Evolutionary conservation across 257 asterid genomes (phyloP).

Genomic region (Schizonepeta tenuifolia): DNA sequence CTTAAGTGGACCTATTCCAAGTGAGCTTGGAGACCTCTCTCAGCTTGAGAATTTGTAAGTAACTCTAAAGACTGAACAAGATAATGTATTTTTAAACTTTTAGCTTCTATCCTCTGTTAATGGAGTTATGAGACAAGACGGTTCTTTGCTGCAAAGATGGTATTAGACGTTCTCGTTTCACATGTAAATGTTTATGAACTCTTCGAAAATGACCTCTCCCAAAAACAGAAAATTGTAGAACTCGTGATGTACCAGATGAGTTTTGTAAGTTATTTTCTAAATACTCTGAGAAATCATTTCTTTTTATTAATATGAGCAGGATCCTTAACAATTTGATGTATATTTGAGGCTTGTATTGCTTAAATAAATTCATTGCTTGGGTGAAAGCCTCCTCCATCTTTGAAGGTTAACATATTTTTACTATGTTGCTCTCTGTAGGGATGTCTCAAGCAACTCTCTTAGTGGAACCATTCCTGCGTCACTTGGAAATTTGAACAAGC

Average conservation of each 20-base stretch:
- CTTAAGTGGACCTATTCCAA: slow-evolving; percentile 78
- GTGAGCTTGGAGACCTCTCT: slow-evolving; percentile 71
- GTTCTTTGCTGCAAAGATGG: slow-evolving; percentile 9
- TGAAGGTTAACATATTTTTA: slow-evolving; percentile 26
- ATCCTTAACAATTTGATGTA: slow-evolving; percentile 17
- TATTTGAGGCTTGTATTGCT: slow-evolving; percentile 25
- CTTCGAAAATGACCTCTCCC: background rate
- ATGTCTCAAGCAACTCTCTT: slow-evolving; percentile 86
- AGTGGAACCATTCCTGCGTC: slow-evolving; percentile 83
- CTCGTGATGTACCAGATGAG: slow-evolving; percentile 11
- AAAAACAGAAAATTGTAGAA: background rate
- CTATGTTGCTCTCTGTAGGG: slow-evolving; percentile 54
- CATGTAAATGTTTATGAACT: slow-evolving; percentile 6
- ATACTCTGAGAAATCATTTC: slow-evolving; percentile 9
- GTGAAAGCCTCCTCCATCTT: slow-evolving; percentile 11
- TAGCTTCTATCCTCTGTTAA: slow-evolving; percentile 21
- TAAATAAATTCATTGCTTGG: slow-evolving; percentile 16
- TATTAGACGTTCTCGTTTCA: slow-evolving; percentile 1
- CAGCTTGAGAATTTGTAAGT: slow-evolving; percentile 75
- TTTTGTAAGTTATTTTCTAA: slow-evolving; percentile 7
- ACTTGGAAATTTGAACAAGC: slow-evolving; percentile 74
- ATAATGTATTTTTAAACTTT: slow-evolving; percentile 3
- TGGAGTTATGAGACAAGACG: background rate
- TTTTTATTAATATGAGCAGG: slow-evolving; percentile 12
- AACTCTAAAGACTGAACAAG: slow-evolving; percentile 19